Evolutionary conservation across 768 basidiomycete genomes (phyloP).

Genomic region (Hortiboletus campestris): DNA sequence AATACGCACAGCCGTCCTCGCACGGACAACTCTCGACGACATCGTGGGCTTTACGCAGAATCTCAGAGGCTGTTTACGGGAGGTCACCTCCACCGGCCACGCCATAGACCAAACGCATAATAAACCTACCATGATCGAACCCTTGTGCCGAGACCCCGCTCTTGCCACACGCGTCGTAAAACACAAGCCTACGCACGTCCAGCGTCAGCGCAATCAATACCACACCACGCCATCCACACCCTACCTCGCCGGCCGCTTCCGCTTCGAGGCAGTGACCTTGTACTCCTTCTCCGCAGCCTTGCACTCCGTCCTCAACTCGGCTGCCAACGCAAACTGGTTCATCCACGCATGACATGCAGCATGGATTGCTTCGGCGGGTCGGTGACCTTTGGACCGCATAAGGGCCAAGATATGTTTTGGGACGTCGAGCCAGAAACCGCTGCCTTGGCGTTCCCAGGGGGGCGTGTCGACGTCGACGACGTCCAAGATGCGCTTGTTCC

Average conservation of each 20-base stretch:
- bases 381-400: constrained; percentile 54
- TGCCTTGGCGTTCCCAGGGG: constrained; percentile 70
- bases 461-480: constrained; percentile 75
- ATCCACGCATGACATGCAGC: constrained; percentile 82
- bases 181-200: constrained; percentile 55
- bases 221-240: not conserved
- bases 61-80: constrained; percentile 45
- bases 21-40: constrained; percentile 64
- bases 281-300: constrained; percentile 77
- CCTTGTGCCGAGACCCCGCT: constrained; percentile 75
- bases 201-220: not conserved
- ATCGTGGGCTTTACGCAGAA: constrained; percentile 58
- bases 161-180: constrained; percentile 72
- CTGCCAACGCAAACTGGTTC: constrained; percentile 67
- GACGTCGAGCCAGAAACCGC: constrained; percentile 80
- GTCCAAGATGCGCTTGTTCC: constrained; percentile 67
- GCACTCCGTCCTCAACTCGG: constrained; percentile 80
- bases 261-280: constrained; percentile 43
- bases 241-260: constrained; percentile 62
- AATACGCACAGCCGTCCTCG: constrained; percentile 64
- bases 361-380: constrained; percentile 80
- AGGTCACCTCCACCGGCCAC: not conserved
- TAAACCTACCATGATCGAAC: constrained; percentile 70
- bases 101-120: not conserved
- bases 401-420: constrained; percentile 51